Conservation (phyloP, 139 green algal genomes). For the Trebouxia sp. region DNA sequence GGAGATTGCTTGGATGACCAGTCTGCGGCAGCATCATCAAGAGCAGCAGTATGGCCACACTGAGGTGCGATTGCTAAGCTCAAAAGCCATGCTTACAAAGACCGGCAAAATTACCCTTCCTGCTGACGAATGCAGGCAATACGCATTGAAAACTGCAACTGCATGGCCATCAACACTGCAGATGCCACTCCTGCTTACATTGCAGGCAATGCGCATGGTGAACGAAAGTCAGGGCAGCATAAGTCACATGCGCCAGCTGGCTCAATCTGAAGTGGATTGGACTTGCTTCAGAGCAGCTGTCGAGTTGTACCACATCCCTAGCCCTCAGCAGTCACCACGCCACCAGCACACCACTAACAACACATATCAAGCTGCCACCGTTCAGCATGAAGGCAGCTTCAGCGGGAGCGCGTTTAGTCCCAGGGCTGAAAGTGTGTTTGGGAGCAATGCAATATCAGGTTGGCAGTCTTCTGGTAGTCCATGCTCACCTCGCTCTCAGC, state of each 20-base stretch:
- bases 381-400: too few species aligned
- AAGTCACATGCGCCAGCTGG: slow-evolving; percentile 4
- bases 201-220: background rate
- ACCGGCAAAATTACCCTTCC: too few species aligned
- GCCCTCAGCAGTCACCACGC: background rate
- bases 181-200: background rate
- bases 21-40: slow-evolving; percentile 3
- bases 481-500: background rate
- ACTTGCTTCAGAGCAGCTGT: slow-evolving; percentile 13
- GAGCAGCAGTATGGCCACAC: background rate
- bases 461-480: background rate
- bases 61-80: too few species aligned
- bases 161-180: too few species aligned
- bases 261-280: slow-evolving; percentile 11
- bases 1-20: background rate
- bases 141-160: too few species aligned
- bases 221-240: background rate
- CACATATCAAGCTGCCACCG: background rate
- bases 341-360: background rate
- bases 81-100: too few species aligned
- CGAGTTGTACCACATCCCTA: background rate
- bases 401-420: too few species aligned
- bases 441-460: background rate
- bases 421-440: background rate
- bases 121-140: too few species aligned